A percentile compares a stretch with the other conserved stretches of the same genome.
Evolutionary conservation across 768 basidiomycete species (phyloP).

Genomic region (Rossbeevera mucosa): DNA sequence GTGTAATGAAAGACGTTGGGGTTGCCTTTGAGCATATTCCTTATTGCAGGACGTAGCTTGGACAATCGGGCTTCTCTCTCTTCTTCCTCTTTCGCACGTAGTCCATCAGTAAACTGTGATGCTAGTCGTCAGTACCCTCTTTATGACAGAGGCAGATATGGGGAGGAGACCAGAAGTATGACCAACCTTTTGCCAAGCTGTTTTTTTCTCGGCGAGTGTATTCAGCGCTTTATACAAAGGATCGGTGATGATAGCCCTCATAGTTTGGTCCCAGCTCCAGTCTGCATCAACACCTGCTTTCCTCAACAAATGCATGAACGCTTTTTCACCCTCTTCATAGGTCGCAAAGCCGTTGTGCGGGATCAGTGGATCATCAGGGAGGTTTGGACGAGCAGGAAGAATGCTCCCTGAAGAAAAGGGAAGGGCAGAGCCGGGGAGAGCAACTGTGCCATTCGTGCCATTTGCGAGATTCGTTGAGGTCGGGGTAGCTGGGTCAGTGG

Average conservation of each 20-base stretch:
- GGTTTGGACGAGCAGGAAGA: slow-evolving; percentile 68
- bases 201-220: slow-evolving; percentile 91
- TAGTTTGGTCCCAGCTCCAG: slow-evolving; percentile 98
- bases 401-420: slow-evolving; percentile 59
- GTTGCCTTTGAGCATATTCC: slow-evolving; percentile 82
- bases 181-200: slow-evolving; percentile 84
- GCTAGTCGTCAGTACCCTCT: slow-evolving; percentile 6
- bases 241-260: slow-evolving; percentile 97
- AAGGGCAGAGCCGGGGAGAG: slow-evolving; percentile 51
- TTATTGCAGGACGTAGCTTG: slow-evolving; percentile 80
- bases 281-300: slow-evolving; percentile 87
- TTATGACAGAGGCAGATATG: neutral
- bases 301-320: slow-evolving; percentile 84
- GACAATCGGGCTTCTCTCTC: slow-evolving; percentile 79
- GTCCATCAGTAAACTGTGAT: slow-evolving; percentile 61
- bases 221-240: slow-evolving; percentile 93
- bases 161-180: neutral
- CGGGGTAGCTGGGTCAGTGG: slow-evolving; percentile 39
- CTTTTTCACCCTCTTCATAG: slow-evolving; percentile 87
- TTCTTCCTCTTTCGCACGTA: slow-evolving; percentile 79
- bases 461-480: slow-evolving; percentile 43
- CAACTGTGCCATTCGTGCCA: slow-evolving; percentile 40
- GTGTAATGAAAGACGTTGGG: slow-evolving; percentile 89
- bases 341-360: slow-evolving; percentile 88
- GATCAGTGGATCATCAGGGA: slow-evolving; percentile 84